Base-by-base conservation (phyloP, 2,329 filamentous ascomycete genomes). In the Talaromyces funiculosus region DNA sequence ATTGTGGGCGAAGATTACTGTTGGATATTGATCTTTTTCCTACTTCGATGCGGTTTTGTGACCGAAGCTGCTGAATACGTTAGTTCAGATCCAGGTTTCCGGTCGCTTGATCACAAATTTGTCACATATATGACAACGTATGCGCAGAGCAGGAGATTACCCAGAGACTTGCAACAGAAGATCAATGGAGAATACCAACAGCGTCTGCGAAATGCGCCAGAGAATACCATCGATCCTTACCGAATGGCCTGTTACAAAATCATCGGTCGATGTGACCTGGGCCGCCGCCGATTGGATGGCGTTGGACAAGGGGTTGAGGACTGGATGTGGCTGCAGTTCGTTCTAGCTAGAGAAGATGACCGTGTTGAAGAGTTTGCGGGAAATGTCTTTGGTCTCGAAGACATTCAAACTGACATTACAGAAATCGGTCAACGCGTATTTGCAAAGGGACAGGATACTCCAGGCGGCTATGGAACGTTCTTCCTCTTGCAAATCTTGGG, bases 191-290 rank as follows among this genome's bases (percentile, higher is more conserved):
- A 97, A 71, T 97, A 95, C 75, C 89, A 89, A 56, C 90, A 95
- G 72, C 87, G 92, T 49, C 84, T 87, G 26, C 88, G 90, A 65
- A 90, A 95, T 68, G 90, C 90, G 0, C 90, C 90, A 0, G 90
- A 94, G 61, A 88, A 92, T 71, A 90, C 90, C 1, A 86, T 95
- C 64, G 94, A 99, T 72, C 94, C 94, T 26, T 99, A 95, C 78
- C 87, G 92, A 58, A 92, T 96, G 86, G 92, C 93, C 53, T 97
- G 94, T 74, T 97, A 97, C 82, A 97, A 99, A 81, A 87, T 99
- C 63, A 89, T 99, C 67, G 94, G 95, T 49, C 91, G 85, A 54
- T 87, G 85, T 69, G 85, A 88, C 64, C 76, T 87, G 61, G 78
- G 75, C 53, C 79, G 80, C 45, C 79, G 84, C 59, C 84, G 77